phyloP scores from a whole-genome alignment of 257 asterid genomes.

The Knoxia roxburghii region DNA sequence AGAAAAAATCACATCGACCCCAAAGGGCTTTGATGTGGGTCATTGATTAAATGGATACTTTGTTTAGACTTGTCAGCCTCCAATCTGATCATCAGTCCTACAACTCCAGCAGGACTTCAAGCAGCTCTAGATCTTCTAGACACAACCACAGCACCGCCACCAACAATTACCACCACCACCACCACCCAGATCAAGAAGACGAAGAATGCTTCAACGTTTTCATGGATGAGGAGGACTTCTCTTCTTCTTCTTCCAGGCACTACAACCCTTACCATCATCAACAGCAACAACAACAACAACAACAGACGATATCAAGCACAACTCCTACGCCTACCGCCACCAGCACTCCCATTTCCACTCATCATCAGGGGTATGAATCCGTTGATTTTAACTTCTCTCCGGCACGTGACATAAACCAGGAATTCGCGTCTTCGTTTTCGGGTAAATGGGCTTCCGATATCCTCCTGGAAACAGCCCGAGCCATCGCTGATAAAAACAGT shows the following conservation, averaged over 20 bases:
- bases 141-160: constrained; percentile 29
- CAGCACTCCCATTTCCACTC: constrained; percentile 32
- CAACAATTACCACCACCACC: constrained; percentile 15
- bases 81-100: constrained; percentile 77
- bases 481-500: constrained; percentile 61
- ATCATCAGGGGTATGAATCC: constrained; percentile 26
- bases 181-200: constrained; percentile 33
- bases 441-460: constrained; percentile 69
- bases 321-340: constrained; percentile 42
- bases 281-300: constrained; percentile 13
- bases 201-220: constrained; percentile 96
- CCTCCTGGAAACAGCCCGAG: constrained; percentile 64
- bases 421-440: constrained; percentile 48
- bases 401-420: constrained; percentile 39
- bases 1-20: constrained; percentile 24
- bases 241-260: constrained; percentile 79
- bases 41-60: constrained; percentile 80
- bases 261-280: constrained; percentile 20
- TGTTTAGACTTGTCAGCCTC: constrained; percentile 80
- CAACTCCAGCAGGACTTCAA: constrained; percentile 72
- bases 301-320: constrained; percentile 24
- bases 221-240: constrained; percentile 94
- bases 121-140: constrained; percentile 66
- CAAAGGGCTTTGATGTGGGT: constrained; percentile 46
- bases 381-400: constrained; percentile 35